These are phyloP conservation scores for Torulaspora quercuum DNA, from an alignment of 805 yeast species.

Conservation along the genomic window DNA sequence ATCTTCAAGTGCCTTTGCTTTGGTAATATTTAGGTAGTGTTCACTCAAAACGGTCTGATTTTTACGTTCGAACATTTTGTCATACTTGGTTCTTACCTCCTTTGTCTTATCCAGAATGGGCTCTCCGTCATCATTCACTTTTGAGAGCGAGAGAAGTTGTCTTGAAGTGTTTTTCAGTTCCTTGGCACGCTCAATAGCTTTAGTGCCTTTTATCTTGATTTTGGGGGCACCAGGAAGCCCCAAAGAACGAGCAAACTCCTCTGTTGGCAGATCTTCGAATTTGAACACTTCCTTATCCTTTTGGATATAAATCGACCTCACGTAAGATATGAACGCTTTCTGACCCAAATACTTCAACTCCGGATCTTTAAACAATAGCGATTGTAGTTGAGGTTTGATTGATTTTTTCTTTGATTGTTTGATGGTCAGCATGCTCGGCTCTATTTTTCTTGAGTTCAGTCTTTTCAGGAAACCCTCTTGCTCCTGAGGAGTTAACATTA, in stretches of 20 bases:
- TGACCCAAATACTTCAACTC: slow-evolving; percentile 91
- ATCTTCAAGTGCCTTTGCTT: slow-evolving; percentile 40
- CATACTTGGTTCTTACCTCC: slow-evolving; percentile 78
- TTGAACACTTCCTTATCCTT: slow-evolving; percentile 84
- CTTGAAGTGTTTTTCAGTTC: slow-evolving; percentile 80
- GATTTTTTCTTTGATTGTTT: slow-evolving; percentile 67
- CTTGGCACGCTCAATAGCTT: slow-evolving; percentile 47
- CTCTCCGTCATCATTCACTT: slow-evolving; percentile 65
- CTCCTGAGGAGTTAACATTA: slow-evolving; percentile 82
- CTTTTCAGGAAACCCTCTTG: slow-evolving; percentile 70
- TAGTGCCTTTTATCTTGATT: slow-evolving; percentile 63
- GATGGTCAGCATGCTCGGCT: slow-evolving; percentile 67
- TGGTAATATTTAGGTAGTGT: slow-evolving; percentile 75
- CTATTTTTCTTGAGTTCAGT: slow-evolving; percentile 60
- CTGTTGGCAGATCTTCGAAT: slow-evolving; percentile 70
- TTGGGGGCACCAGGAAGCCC: slow-evolving; percentile 97
- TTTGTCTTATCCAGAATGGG: slow-evolving; percentile 34
- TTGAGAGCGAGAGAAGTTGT: slow-evolving; percentile 54
- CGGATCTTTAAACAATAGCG: slow-evolving; percentile 86
- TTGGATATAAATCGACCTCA: slow-evolving; percentile 79
- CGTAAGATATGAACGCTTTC: slow-evolving; percentile 90
- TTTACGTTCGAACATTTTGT: slow-evolving; percentile 90
- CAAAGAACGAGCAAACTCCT: slow-evolving; percentile 77
- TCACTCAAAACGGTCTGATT: slow-evolving; percentile 90
- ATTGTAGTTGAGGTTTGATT: slow-evolving; percentile 80